Evolutionary conservation across 768 basidiomycete genomes (phyloP), one percentile per base, ranked within the genome.

Genomic region (Mycena haematopus): DNA sequence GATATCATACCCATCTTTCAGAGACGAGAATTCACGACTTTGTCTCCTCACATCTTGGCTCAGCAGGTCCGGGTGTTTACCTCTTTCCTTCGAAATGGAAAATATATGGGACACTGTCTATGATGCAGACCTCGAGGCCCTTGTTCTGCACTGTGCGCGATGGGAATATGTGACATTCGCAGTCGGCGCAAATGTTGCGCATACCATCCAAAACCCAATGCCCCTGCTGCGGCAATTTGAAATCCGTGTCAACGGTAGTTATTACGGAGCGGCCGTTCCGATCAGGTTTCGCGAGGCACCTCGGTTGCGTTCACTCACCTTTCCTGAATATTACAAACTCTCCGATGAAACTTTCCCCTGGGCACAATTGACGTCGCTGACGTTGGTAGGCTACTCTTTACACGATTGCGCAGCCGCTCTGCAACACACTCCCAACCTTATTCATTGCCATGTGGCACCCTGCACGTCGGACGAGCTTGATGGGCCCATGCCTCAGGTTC

Each of bases 291-390:
- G 8, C 17, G 44, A 53, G 6, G 33, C n/a, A 0, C 59, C 59
- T 29, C 17, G 15, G 22, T 21, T 60, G 11, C 50, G 51, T 17
- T 22, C 29, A 8, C 40, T 36, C 19, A 60, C 58, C 2, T 31
- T 52, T 8, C 25, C 10, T 21, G 42, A 35, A 31, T 31, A 5
- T 9, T 9, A 31, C 10, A 3, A 9, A 4, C 14, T 8, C 8
- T 3, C 24, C 6, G 3, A 15, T 11, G n/a, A 8, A 7, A 2
- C 46, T 15, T 29, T 60, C 6, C 58, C 58, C 3, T 53, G 51
- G 58, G 45, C 33, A 17, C 52, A 60, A 9, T 38, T 59, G 58
- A 59, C 58, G 4, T 59, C 50, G 14, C 15, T 59, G 9, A 52
- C 29, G 21, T 13, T 52, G 40, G 3, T 31, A 7, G n/a, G n/a